These are phyloP conservation scores for Cymbopogon flexuosus DNA, from an alignment of 202 grass and related monocot species.

Conservation along the genomic window DNA sequence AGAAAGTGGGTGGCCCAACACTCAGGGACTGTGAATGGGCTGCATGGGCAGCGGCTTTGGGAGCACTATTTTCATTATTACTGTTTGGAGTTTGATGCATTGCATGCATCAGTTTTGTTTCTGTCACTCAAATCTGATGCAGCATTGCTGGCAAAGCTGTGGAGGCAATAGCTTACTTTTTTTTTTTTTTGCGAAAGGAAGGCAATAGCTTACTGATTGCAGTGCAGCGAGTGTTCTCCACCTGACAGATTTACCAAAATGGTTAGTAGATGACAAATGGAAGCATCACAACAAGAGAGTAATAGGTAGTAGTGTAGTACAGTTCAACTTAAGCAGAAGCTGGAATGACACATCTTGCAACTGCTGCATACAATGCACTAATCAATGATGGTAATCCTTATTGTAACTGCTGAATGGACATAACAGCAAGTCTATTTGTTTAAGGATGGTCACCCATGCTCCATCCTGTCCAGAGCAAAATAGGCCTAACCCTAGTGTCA, in stretches of 20 bases:
- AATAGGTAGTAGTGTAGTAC: background rate
- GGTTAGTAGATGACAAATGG: background rate
- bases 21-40: background rate
- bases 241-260: background rate
- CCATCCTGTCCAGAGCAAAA: background rate
- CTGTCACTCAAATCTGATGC: background rate
- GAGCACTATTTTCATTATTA: background rate
- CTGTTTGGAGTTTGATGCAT: conserved; percentile 7
- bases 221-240: background rate
- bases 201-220: background rate
- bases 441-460: background rate
- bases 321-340: background rate
- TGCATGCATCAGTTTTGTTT: background rate
- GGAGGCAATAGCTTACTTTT: background rate
- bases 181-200: no score
- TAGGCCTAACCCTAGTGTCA: background rate
- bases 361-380: background rate
- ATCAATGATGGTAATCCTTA: background rate
- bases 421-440: background rate
- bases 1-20: background rate
- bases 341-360: background rate
- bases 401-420: background rate
- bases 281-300: background rate
- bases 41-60: background rate
- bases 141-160: background rate